These are phyloP conservation scores for Alternaria solani DNA, from an alignment of 2,329 filamentous ascomycete genomes.

Conservation along the genomic window DNA sequence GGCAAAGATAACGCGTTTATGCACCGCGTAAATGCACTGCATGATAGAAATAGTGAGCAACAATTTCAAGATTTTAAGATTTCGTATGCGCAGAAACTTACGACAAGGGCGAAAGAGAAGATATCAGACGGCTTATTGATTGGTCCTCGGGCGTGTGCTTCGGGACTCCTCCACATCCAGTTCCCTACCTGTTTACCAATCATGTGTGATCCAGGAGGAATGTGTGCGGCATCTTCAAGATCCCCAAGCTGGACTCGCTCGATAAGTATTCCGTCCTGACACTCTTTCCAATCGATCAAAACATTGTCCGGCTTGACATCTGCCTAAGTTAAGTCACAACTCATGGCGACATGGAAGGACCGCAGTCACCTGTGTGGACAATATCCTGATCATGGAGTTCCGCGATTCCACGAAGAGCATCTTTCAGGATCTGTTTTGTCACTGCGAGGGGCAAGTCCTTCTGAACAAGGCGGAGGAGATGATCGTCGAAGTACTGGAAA, in stretches of 20 bases:
- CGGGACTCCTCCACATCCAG: constrained; percentile 46
- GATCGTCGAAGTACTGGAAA: constrained; percentile 29
- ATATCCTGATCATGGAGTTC: constrained; percentile 37
- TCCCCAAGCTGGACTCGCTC: constrained; percentile 37
- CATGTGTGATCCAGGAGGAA: constrained; percentile 43
- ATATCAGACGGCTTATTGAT: constrained; percentile 42
- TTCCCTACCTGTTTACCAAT: constrained; percentile 42
- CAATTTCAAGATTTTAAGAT: too few relatives aligned
- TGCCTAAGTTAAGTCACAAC: constrained; percentile 21
- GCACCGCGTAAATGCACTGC: constrained; percentile 39
- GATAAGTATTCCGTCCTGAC: constrained; percentile 18
- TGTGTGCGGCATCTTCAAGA: constrained; percentile 47
- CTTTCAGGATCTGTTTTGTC: constrained; percentile 36
- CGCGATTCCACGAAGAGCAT: constrained; percentile 30
- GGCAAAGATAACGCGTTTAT: constrained; percentile 35
- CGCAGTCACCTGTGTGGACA: constrained; percentile 33
- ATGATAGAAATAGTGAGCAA: too few relatives aligned
- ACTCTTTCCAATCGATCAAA: constrained; percentile 29
- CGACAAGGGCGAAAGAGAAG: constrained; percentile 42
- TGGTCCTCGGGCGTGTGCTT: constrained; percentile 36
- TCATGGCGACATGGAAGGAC: constrained; percentile 5
- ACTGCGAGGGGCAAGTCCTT: constrained; percentile 22
- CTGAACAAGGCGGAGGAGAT: constrained; percentile 29
- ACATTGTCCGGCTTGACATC: constrained; percentile 45
- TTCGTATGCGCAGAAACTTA: constrained; percentile 23